A percentile compares a stretch with the other conserved stretches of the same genome.
Conservation (phyloP, 139 green algal species). For the Closterium sp. region DNA sequence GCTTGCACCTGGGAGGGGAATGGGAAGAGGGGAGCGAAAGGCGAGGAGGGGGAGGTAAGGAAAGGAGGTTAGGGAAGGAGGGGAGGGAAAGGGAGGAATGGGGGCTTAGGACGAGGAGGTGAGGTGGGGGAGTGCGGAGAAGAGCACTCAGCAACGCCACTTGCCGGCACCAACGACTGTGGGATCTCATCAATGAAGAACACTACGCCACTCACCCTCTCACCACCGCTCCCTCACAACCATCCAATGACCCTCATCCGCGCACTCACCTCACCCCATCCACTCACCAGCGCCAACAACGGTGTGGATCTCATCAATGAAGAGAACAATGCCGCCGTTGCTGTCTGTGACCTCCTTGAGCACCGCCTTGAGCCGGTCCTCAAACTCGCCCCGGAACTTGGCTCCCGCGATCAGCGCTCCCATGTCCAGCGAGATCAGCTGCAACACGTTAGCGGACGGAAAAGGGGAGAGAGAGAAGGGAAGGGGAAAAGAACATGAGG, state of each 20-base stretch:
- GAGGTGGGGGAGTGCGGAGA: too few relatives aligned
- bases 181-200: too few relatives aligned
- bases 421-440: conserved; percentile 82
- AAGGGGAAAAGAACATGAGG: not conserved
- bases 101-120: too few relatives aligned
- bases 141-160: too few relatives aligned
- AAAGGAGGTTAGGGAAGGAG: not conserved
- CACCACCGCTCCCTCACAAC: not conserved
- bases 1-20: conserved; percentile 34
- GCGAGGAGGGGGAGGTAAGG: not conserved
- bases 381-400: conserved; percentile 98
- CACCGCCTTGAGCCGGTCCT: conserved; percentile 92
- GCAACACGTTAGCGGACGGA: not conserved
- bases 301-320: conserved; percentile 99
- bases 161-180: too few relatives aligned
- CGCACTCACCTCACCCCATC: not conserved
- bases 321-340: conserved; percentile 88
- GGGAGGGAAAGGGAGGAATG: not conserved
- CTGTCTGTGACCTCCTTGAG: conserved; percentile 60
- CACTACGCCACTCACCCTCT: not conserved
- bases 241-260: not conserved
- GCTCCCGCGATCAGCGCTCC: conserved; percentile 91
- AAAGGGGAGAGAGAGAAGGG: not conserved
- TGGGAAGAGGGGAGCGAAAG: not conserved
- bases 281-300: conserved; percentile 70